Conservation (phyloP, 805 yeast species). For the Kodamaea restingae region DNA sequence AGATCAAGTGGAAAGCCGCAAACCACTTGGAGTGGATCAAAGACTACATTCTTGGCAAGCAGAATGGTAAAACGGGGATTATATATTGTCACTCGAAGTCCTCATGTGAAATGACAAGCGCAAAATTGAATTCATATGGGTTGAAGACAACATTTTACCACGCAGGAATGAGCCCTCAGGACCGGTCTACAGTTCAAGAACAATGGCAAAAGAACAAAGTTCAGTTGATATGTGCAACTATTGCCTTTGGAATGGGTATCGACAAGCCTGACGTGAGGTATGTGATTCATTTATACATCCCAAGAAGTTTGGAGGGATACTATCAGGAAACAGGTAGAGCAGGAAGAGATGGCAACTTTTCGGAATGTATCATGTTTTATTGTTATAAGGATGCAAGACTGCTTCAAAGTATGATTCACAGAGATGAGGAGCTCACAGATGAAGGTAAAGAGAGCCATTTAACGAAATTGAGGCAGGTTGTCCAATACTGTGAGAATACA, state of each 20-base stretch:
- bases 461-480: slow-evolving; percentile 73
- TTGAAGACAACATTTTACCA: slow-evolving; percentile 76
- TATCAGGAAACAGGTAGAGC: slow-evolving; percentile 99
- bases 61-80: slow-evolving; percentile 68
- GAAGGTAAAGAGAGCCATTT: slow-evolving; percentile 72
- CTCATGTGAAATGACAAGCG: slow-evolving; percentile 79
- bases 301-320: slow-evolving; percentile 90
- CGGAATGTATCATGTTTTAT: slow-evolving; percentile 82
- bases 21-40: slow-evolving; percentile 56
- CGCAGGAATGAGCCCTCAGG: slow-evolving; percentile 89
- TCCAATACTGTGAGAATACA: slow-evolving; percentile 85
- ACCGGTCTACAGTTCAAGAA: slow-evolving; percentile 65
- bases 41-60: slow-evolving; percentile 49
- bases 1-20: slow-evolving; percentile 63
- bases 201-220: slow-evolving; percentile 74
- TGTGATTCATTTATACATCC: slow-evolving; percentile 84
- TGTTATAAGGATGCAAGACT: slow-evolving; percentile 74
- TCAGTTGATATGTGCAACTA: slow-evolving; percentile 90
- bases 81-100: slow-evolving; percentile 90
- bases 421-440: slow-evolving; percentile 63
- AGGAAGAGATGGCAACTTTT: slow-evolving; percentile 86
- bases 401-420: slow-evolving; percentile 70
- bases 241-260: slow-evolving; percentile 99
- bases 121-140: slow-evolving; percentile 54
- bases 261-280: slow-evolving; percentile 94